Conservation (phyloP, 2,329 filamentous ascomycete genomes). For the Geosmithia flava region DNA sequence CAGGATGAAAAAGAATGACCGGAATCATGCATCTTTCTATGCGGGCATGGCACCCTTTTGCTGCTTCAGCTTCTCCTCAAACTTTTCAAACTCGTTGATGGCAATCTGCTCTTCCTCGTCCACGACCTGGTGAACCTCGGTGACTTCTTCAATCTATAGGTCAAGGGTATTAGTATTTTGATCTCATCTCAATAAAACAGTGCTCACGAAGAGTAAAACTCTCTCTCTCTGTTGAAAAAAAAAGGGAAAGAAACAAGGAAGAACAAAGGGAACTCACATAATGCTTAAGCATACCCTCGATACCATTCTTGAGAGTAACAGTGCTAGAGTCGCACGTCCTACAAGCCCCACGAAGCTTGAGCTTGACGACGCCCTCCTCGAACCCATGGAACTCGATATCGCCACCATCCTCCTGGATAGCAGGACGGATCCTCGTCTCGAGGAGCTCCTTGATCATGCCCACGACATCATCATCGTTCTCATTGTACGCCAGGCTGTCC, state of each 20-base stretch:
- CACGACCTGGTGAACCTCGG: slow-evolving; percentile 80
- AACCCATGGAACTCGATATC: slow-evolving; percentile 96
- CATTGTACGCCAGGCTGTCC: slow-evolving; percentile 71
- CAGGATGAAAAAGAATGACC: too few species aligned
- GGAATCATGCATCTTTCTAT: background rate
- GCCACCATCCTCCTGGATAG: slow-evolving; percentile 94
- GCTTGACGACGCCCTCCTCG: slow-evolving; percentile 60
- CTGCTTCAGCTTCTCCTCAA: slow-evolving; percentile 67
- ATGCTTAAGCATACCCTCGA: slow-evolving; percentile 97
- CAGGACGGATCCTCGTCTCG: slow-evolving; percentile 86
- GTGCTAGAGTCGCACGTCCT: slow-evolving; percentile 95
- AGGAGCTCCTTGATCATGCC: slow-evolving; percentile 98
- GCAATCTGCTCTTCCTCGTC: slow-evolving; percentile 88
- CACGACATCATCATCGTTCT: slow-evolving; percentile 87
- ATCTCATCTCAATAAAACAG: background rate
- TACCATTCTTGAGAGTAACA: slow-evolving; percentile 92
- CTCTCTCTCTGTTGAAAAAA: background rate
- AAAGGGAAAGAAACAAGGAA: background rate
- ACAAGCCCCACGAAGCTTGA: slow-evolving; percentile 88
- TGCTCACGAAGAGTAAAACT: background rate
- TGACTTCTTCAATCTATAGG: slow-evolving; percentile 83
- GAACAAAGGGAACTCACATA: slow-evolving; percentile 49
- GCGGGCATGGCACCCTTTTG: slow-evolving; percentile 27
- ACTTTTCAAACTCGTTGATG: slow-evolving; percentile 79
- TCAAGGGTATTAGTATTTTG: slow-evolving; percentile 12